Evolutionary conservation across 1,139 yeast genomes (phyloP).

Genomic region (Yamadazyma friedrichii): DNA sequence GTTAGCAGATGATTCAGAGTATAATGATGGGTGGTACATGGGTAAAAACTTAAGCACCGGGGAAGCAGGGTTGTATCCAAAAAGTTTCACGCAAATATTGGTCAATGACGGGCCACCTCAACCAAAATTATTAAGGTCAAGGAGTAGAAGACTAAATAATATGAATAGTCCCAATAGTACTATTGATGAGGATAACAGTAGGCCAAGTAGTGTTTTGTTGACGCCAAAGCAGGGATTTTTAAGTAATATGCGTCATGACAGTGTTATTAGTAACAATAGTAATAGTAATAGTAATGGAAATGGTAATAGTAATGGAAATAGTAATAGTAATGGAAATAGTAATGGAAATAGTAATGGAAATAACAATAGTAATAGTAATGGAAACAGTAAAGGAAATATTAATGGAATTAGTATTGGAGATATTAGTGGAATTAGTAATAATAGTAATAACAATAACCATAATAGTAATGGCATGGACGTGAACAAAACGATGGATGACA

Average conservation of each 20-base stretch:
- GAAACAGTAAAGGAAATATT: neutral
- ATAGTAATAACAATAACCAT: slow-evolving; percentile 3
- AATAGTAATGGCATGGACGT: slow-evolving; percentile 22
- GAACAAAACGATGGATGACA: slow-evolving; percentile 69
- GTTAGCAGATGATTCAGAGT: slow-evolving; percentile 87
- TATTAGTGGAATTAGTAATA: too few species aligned
- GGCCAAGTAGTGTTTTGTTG: slow-evolving; percentile 2
- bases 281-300: neutral
- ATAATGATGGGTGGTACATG: slow-evolving; percentile 97
- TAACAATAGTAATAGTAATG: too few species aligned
- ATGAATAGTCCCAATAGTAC: slow-evolving; percentile 5
- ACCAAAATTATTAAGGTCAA: slow-evolving; percentile 46
- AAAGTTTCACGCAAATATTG: slow-evolving; percentile 66
- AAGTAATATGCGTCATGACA: neutral
- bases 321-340: neutral
- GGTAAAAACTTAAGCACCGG: slow-evolving; percentile 74
- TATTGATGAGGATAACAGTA: slow-evolving; percentile 3
- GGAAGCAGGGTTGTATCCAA: slow-evolving; percentile 85
- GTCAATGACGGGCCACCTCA: slow-evolving; percentile 17
- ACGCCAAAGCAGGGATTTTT: slow-evolving; percentile 1
- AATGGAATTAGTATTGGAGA: too few species aligned
- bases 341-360: too few species aligned
- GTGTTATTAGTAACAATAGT: neutral
- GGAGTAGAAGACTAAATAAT: slow-evolving; percentile 51
- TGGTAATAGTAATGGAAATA: too few species aligned